Base-by-base conservation (phyloP, 768 basidiomycete genomes). In the Macrolepiota dolichaula region DNA sequence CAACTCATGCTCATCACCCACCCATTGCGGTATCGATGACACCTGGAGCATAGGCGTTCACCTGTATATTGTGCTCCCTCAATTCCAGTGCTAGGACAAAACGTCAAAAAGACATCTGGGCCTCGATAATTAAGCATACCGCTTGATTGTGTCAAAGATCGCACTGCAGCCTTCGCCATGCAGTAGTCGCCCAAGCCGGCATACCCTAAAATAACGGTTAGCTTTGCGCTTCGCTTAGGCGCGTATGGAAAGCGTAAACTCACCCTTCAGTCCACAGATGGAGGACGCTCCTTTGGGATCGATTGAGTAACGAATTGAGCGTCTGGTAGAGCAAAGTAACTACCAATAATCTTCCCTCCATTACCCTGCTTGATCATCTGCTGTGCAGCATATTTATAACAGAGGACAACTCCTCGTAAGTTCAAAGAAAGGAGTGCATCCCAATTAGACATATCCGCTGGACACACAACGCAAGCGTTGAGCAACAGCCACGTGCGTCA, bases 361-460 rank as follows among this genome's bases (percentile, higher is more conserved):
- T 69, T 70, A 0, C 79, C 77, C 70, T 83, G 82, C 12, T 85
- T 76, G 24, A 72, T 71, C 88, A 89, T 89, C 64, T 84, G 81
- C 54, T 73, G 73, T 15, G 84, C 86, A 2, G 86, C 88, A 61
- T 86, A 77, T 57, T 87, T 85, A 46, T 87, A 88, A 68, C 84
- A 87, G 63, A 83, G 77, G 72, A 84, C 85, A 2, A 78, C 72
- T 38, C 85, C 86, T 55, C 82, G 79, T 59, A 80, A 73, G 65
- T 89, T 88, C 64, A 87, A 72, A 2, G 76, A 73, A 63, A 80
- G 71, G 6, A 73, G 27, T 66, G 66, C 70, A 65, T 86, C 76
- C 76, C 73, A 80, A 0, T 74, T 69, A 5, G 77, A 71, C 2
- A 73, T 49, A 4, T 68, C 67, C 3, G 74, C 82, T 78, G 42